A percentile compares a stretch with the other conserved stretches of the same genome.
phyloP scores from a whole-genome alignment of 495 filamentous ascomycete species.

The Penicillium lividum region DNA sequence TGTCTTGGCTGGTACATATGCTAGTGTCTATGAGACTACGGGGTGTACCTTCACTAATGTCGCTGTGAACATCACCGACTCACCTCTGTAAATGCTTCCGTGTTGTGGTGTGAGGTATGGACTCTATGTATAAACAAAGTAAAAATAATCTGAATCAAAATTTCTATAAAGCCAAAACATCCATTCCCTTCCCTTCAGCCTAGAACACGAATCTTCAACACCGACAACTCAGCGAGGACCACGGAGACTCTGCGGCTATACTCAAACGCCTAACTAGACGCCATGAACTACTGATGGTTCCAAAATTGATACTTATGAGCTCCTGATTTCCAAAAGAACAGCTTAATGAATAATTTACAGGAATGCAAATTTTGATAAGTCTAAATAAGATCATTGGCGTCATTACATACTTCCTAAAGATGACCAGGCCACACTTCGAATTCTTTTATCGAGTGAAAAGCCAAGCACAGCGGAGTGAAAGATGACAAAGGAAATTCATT shows the following conservation, averaged over 20 bases:
- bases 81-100: not conserved
- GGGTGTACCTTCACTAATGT: not conserved
- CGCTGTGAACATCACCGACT: not conserved
- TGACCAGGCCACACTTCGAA: constrained; percentile 7
- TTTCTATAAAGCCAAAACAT: too few species aligned
- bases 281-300: too few species aligned
- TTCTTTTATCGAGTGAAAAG: constrained; percentile 8
- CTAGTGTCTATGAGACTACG: not conserved
- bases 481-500: constrained; percentile 35
- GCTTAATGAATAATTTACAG: not conserved
- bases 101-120: not conserved
- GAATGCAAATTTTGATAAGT: not conserved
- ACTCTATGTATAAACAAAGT: not conserved
- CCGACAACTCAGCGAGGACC: too few species aligned
- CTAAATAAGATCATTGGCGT: constrained; percentile 10
- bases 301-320: too few species aligned
- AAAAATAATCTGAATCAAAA: too few species aligned
- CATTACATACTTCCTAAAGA: constrained; percentile 23
- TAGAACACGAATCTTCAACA: too few species aligned
- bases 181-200: too few species aligned
- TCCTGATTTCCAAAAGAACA: too few species aligned
- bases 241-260: too few species aligned
- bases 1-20: not conserved
- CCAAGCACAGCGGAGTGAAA: constrained; percentile 19
- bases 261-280: too few species aligned